A percentile compares a stretch with the other conserved stretches of the same genome.
Conservation (phyloP, 371 early-diverging fungal species). For the Mycotypha africana region DNA sequence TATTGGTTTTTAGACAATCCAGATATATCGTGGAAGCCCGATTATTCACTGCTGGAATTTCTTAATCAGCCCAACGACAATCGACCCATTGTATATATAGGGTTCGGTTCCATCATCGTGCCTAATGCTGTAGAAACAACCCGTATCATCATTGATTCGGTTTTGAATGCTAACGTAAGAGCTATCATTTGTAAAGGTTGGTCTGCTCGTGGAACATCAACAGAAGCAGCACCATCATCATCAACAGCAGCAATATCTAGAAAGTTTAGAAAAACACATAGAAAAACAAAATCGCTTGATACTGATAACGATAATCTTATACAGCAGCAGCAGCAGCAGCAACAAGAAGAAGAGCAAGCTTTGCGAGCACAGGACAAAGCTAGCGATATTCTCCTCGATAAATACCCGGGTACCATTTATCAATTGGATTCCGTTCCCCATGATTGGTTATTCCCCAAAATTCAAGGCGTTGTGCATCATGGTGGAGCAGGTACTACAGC, state of each 20-base stretch:
- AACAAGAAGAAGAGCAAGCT: slow-evolving; percentile 10
- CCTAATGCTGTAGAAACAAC: slow-evolving; percentile 71
- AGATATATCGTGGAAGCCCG: slow-evolving; percentile 52
- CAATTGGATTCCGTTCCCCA: slow-evolving; percentile 67
- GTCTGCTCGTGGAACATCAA: slow-evolving; percentile 38
- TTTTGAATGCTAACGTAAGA: slow-evolving; percentile 59
- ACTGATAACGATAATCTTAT: no score
- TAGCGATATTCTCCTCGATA: slow-evolving; percentile 17
- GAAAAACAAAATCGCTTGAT: slow-evolving; percentile 7
- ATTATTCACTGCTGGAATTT: slow-evolving; percentile 47
- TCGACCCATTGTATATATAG: slow-evolving; percentile 73
- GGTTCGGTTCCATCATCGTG: slow-evolving; percentile 82
- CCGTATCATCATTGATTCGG: slow-evolving; percentile 59
- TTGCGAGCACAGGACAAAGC: slow-evolving; percentile 18
- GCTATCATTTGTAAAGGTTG: slow-evolving; percentile 82
- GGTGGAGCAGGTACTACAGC: slow-evolving; percentile 87
- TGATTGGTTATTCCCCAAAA: slow-evolving; percentile 78
- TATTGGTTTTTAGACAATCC: slow-evolving; percentile 82
- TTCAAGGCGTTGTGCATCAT: slow-evolving; percentile 80
- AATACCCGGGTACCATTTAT: slow-evolving; percentile 43
- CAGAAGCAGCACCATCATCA: no score
- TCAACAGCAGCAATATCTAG: slow-evolving; percentile 4
- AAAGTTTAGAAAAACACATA: slow-evolving; percentile 3
- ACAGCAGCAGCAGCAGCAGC: no score
- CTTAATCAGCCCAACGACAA: slow-evolving; percentile 34